phyloP scores from a whole-genome alignment of 108 stramenopile genomes.

The Skeletonema costatum region DNA sequence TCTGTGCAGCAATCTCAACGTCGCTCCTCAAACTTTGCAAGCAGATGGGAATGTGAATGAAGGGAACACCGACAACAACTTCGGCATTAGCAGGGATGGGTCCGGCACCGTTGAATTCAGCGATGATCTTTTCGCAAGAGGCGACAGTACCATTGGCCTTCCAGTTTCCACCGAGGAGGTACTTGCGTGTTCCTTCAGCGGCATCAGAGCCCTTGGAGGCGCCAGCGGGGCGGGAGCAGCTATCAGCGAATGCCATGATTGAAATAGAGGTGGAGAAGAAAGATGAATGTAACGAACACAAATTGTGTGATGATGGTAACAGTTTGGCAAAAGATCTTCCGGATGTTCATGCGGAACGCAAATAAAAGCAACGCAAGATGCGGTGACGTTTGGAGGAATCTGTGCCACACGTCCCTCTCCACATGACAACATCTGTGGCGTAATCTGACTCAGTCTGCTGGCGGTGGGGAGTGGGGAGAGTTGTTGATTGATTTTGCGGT shows the following conservation, averaged over 20 bases:
- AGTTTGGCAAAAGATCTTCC: background rate
- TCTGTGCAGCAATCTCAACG: slow-evolving; percentile 85
- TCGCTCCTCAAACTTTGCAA: slow-evolving; percentile 69
- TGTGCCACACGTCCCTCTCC: background rate
- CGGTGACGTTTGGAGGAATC: too few species aligned
- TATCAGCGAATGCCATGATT: slow-evolving; percentile 26
- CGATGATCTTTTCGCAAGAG: slow-evolving; percentile 69
- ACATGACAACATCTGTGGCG: too few species aligned
- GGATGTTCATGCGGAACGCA: background rate
- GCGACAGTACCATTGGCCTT: slow-evolving; percentile 87
- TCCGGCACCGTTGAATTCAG: slow-evolving; percentile 85
- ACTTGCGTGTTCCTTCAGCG: slow-evolving; percentile 64
- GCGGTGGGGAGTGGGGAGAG: too few species aligned
- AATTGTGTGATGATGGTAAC: background rate
- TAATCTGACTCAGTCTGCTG: too few species aligned
- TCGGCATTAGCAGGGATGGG: slow-evolving; percentile 84
- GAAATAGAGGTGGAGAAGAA: background rate
- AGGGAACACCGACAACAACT: slow-evolving; percentile 84
- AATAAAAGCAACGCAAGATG: too few species aligned
- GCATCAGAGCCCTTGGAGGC: slow-evolving; percentile 43
- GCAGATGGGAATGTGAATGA: slow-evolving; percentile 74
- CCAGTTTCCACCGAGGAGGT: slow-evolving; percentile 96
- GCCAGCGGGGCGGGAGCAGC: slow-evolving; percentile 51
- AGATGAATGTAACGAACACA: background rate
- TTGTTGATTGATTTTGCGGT: too few species aligned